Base-by-base conservation (phyloP, 2,329 filamentous ascomycete genomes). In the Trichoderma sp. region DNA sequence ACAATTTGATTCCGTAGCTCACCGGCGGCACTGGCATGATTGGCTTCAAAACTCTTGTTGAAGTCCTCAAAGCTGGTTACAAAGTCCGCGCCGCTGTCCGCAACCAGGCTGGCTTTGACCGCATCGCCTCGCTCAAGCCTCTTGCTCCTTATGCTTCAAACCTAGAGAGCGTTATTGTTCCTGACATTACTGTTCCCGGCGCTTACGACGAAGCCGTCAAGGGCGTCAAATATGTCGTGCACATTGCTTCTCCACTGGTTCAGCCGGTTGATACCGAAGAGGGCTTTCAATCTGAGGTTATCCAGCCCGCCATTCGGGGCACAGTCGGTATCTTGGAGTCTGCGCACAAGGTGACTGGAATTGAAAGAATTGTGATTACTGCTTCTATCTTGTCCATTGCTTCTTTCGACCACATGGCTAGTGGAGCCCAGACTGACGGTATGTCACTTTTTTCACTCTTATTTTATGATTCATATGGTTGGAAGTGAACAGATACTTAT, bases 301-400 rank as follows among this genome's bases (percentile, higher is more conserved):
- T 81, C 16, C 69, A 74, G 21, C 78, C 80, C 0, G 77, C 79
- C 24, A 73, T 83, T 35, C 74, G 77, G 58, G 79, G 79, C 24
- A 83, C 79, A 0, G 62, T 77, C 4, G 74, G 74, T 5, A 76
- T 84, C 7, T 75, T 84, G 2, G 71, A 79, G 29, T 75, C 81
- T 0, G 82, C 81, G 1, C 56, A 74, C 19, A 78, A 78, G 64
- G 69, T 68, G 6, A 70, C 73, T 1, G 76, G 73, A 0, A 75
- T 85, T n/a, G 76, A 78, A 68, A 77, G 80, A 16, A 72, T 84
- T 10, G 79, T 84, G 21, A 80, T 85, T 61, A 84, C 83, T 2
- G 79, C 77, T 5, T 83, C 81, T 1, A 73, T 77, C 14, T 73
- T 71, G 0, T 75, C 78, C 47, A 63, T 76, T 8, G 68, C 61